Evolutionary conservation across 2,329 filamentous ascomycete species (phyloP), one percentile per base, ranked within the genome.

Genomic region (Trichoderma sp.): DNA sequence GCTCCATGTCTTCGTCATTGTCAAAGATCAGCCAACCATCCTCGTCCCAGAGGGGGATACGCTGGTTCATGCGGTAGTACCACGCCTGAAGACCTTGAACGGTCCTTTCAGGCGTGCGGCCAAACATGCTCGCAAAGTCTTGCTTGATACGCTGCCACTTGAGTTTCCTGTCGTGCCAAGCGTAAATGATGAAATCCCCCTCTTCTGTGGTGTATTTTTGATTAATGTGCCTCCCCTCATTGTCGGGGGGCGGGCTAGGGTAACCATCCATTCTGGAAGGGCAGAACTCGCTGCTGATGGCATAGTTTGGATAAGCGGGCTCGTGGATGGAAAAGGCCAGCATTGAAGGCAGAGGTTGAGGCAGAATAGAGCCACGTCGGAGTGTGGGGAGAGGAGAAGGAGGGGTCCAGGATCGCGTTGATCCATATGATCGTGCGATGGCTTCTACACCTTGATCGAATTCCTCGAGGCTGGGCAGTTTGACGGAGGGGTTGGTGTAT

Each of bases 181-280:
- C 78, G 70, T 82, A 83, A 70, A 82, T 81, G 74, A 82, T 81
- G 67, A 81, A 83, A 72, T 82, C 80, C 19, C 80, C 80, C 70
- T 83, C 79, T 70, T 83, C 81, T 0, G 77, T 79, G 0, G 80
- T 81, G 73, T 83, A 83, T 73, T 83, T 82, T 61, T 82, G 79
- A 73, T 83, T 83, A 71, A 81, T 81, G 70, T 81, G 80, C 29
- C 79, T 74, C 59, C 77, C 79, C 70, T 81, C 79, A 14, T 74
- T 74, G 37, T 81, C 79, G 0, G 77, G 78, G 5, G 79, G 79
- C 14, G 79, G 78, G 64, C 77, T 79, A 21, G 78, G 79, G 55
- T 79, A 79, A 29, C 76, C 74, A 29, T 77, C 77, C 66, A 77
- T 70, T 31, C 69, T 69, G 21, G 71, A 62, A 33, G 72, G 68